Evolutionary conservation across 805 yeast species (phyloP), one percentile per base, ranked within the genome.

Genomic region (Yarrowia osloensis): DNA sequence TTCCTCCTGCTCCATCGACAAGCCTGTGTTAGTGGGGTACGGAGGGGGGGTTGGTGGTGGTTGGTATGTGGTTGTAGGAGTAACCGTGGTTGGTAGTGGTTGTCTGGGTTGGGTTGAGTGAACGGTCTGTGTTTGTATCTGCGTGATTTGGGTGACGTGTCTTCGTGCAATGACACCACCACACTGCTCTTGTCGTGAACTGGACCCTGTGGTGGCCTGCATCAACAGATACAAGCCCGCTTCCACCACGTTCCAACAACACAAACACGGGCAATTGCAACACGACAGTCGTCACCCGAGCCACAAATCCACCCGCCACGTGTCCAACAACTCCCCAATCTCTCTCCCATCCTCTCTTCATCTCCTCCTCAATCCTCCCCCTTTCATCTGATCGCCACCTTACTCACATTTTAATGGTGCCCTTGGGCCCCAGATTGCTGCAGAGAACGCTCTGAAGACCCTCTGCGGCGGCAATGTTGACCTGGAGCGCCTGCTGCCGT

Each of bases 1-100:
- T 90, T 73, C 88, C 87, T 33, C 99, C 99, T 1, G 97, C 88
- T 70, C 99, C 99, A 76, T 95, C 98, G 65, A 95, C 99, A 68
- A 94, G 77, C 67, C 67, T 63, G 49, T 1, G 59, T 63, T 74
- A 39, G 33, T 50, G 24, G 13, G 6, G 22, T 39, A 3, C 5
- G 5, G 13, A 7, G n/a, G 12, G 19, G n/a, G 39, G 2, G 39
- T 12, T 15, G n/a, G n/a, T 35, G n/a, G 12, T 2, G 39, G n/a
- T 35, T n/a, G n/a, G n/a, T n/a, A n/a, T n/a, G n/a, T n/a, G n/a
- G n/a, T n/a, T n/a, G n/a, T n/a, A n/a, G n/a, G n/a, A n/a, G n/a
- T n/a, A n/a, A n/a, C n/a, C n/a, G n/a, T 15, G 12, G 39, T 12
- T 13, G 39, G 15, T 35, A 7, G 6, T 35, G 37, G 37, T 33